Percentiles rank a stretch among this genome's conserved stretches.
Conservation (phyloP, 2,329 filamentous ascomycete genomes). For the Aspergillus neotritici region DNA sequence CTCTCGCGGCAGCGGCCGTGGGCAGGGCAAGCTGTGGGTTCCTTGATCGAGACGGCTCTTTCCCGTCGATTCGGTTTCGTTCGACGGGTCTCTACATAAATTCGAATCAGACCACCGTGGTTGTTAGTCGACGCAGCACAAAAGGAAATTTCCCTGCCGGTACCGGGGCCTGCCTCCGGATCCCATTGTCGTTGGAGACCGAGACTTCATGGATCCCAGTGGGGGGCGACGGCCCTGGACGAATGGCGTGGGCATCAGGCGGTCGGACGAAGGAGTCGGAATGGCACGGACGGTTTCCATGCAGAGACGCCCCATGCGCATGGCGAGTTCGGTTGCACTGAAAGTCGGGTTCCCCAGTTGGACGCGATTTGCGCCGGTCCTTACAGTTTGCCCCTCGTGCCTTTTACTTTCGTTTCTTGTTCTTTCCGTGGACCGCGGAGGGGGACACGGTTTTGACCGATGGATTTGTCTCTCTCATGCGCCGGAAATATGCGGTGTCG, state of each 20-base stretch:
- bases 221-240: constrained; percentile 12
- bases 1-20: constrained; percentile 33
- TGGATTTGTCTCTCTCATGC: no score
- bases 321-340: neutral
- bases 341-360: no score
- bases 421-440: no score
- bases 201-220: constrained; percentile 10
- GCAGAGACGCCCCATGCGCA: neutral
- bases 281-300: constrained; percentile 15
- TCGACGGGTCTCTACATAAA: constrained; percentile 18
- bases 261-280: constrained; percentile 6
- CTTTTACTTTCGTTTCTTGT: constrained; percentile 7
- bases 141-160: constrained; percentile 11
- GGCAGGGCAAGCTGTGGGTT: constrained; percentile 42
- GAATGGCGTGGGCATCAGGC: constrained; percentile 14
- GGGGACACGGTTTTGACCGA: no score
- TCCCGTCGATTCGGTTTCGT: constrained; percentile 12
- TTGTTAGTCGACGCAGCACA: constrained; percentile 17
- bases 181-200: constrained; percentile 16
- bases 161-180: constrained; percentile 12
- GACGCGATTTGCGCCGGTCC: neutral
- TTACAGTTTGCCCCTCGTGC: constrained; percentile 5
- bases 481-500: no score
- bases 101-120: constrained; percentile 15
- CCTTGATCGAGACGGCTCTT: constrained; percentile 29